Evolutionary conservation across 129 eudicot genomes (phyloP).

Genomic region (Helianthus tuberosus): DNA sequence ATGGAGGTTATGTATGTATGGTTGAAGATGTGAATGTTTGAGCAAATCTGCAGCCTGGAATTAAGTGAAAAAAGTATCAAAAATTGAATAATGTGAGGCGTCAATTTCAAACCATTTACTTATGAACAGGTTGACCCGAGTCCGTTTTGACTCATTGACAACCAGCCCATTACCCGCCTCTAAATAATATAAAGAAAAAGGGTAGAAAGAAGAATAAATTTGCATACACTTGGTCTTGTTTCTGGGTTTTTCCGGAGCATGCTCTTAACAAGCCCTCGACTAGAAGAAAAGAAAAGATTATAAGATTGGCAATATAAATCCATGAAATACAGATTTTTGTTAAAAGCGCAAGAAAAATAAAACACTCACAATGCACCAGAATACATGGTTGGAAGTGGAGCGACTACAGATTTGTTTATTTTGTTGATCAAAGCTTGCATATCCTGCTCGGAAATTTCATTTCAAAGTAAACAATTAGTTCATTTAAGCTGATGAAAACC

Average conservation of each 20-base stretch:
- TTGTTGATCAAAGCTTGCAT: conserved; percentile 93
- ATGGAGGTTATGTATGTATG: conserved; percentile 54
- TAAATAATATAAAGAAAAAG: conserved; percentile 6
- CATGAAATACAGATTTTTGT: background rate
- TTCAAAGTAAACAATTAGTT: conserved; percentile 10
- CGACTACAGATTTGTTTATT: conserved; percentile 82
- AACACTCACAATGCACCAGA: conserved; percentile 86
- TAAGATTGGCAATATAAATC: background rate
- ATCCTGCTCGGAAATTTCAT: conserved; percentile 60
- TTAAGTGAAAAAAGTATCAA: conserved; percentile 5
- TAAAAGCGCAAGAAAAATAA: background rate
- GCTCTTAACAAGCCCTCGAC: conserved; percentile 89
- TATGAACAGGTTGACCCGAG: background rate
- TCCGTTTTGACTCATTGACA: background rate
- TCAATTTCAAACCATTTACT: background rate
- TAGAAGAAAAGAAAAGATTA: conserved; percentile 26
- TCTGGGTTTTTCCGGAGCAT: conserved; percentile 97
- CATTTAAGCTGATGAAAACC: background rate
- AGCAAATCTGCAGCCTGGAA: conserved; percentile 94
- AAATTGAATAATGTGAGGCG: background rate
- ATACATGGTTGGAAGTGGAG: conserved; percentile 91
- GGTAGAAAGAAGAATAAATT: conserved; percentile 15
- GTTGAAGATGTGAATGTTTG: conserved; percentile 81
- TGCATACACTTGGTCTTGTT: conserved; percentile 89
- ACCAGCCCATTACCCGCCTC: background rate